A percentile compares a stretch with the other conserved stretches of the same genome.
These are phyloP conservation scores for Botrytis fragariae DNA, from an alignment of 2,329 filamentous ascomycete genomes.

Conservation along the genomic window DNA sequence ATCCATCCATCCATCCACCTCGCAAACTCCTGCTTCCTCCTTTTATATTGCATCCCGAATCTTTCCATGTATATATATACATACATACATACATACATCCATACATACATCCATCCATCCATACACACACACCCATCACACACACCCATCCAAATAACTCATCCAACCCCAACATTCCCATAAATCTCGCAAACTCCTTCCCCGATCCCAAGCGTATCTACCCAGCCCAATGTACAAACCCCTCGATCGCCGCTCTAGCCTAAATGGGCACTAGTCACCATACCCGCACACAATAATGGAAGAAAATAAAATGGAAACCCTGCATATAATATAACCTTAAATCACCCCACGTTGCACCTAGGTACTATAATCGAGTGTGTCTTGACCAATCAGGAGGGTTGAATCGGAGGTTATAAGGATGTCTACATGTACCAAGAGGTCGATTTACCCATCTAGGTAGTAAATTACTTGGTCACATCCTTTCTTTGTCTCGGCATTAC, in stretches of 20 bases:
- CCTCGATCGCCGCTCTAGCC: neutral
- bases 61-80: neutral
- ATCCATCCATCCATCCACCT: neutral
- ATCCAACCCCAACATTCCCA: neutral
- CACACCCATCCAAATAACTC: neutral
- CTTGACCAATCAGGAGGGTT: neutral
- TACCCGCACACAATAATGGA: no score
- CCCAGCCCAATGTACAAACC: neutral
- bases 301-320: neutral
- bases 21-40: neutral
- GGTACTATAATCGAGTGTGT: neutral
- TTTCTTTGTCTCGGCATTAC: conserved; percentile 2
- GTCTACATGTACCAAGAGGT: no score
- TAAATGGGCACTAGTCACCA: neutral
- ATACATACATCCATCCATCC: neutral
- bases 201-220: conserved; percentile 7
- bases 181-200: conserved; percentile 10
- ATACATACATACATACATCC: neutral
- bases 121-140: neutral
- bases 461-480: no score
- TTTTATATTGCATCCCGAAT: neutral
- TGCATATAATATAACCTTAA: neutral
- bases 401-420: no score
- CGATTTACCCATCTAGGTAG: no score
- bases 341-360: neutral